Percentiles rank a stretch among this genome's conserved stretches.
These are phyloP conservation scores for Hordeum vulgare DNA, from an alignment of 176 grass and related monocot genomes.

Conservation along the genomic window DNA sequence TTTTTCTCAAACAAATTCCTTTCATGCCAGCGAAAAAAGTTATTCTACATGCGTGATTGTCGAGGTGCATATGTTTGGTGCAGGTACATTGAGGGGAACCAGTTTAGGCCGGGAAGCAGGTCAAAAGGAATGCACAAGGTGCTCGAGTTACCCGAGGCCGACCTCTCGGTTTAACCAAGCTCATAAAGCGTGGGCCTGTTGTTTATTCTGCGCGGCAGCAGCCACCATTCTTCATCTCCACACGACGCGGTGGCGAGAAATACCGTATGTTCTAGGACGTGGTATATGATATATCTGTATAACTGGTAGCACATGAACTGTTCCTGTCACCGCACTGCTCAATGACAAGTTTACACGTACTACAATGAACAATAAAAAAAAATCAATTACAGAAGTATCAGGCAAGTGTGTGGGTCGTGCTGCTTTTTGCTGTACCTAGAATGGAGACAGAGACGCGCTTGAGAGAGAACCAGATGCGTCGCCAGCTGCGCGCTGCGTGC, in stretches of 20 bases:
- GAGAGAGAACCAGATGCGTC: background rate
- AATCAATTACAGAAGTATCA: too few relatives aligned
- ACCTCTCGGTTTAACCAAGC: constrained; percentile 55
- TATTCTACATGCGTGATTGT: too few relatives aligned
- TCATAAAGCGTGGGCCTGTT: background rate
- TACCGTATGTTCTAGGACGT: background rate
- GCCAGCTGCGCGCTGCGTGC: constrained; percentile 1
- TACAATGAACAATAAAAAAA: too few relatives aligned
- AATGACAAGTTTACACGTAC: background rate
- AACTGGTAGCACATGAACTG: background rate
- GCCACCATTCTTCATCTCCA: background rate
- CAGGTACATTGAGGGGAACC: constrained; percentile 88
- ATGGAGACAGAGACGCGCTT: constrained; percentile 12
- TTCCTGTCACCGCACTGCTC: background rate
- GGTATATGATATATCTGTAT: constrained; percentile 18
- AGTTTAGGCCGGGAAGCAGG: constrained; percentile 76
- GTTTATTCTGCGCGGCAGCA: background rate
- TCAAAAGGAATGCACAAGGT: constrained; percentile 87
- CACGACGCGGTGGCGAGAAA: background rate
- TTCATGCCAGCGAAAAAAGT: background rate
- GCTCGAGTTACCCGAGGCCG: constrained; percentile 70
- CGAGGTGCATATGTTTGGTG: background rate
- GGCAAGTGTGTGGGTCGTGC: background rate
- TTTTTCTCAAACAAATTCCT: background rate
- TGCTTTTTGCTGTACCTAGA: background rate